Base-by-base conservation (phyloP, 2,329 filamentous ascomycete genomes). In the Epichloe aotearoae region DNA sequence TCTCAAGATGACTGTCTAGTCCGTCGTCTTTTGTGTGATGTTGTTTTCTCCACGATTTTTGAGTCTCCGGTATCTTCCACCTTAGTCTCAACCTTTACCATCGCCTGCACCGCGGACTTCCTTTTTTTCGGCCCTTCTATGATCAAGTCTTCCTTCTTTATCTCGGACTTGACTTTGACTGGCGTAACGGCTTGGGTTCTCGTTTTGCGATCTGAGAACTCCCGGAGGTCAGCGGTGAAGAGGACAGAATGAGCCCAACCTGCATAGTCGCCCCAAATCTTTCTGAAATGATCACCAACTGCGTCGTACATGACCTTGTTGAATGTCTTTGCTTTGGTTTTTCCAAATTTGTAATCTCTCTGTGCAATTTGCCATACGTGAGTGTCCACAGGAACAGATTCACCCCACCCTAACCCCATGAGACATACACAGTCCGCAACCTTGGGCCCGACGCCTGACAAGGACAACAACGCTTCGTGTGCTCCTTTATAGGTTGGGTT, bases 281-380 rank as follows among this genome's bases (percentile, higher is more conserved):
- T 75, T 50, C 93, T 79, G 61, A 98, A 98, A 60, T 94, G 86
- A 55, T 95, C 86, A 0, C 86, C 93, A 14, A 98, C 82, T 0
- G 88, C 87, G 63, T 93, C 84, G 61, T 98, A 97, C 55, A 88
- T 90, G 40, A 77, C 79, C 62, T 94, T 94, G 14, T 85, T 96
- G 55, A 98, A 75, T 45, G 88, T 91, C 62, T 89, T 91, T 54
- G 68, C 86, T 62, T 90, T 93, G 8, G 80, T 81, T 62, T 88
- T 91, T 6, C 88, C 87, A 60, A 98, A 95, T 53, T 84, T 89
- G 69, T 98, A 98, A 66, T 98, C 93, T 49, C 93, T 77, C 65
- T 94, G 88, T 1, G 93, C 94, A 62, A 98, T 97, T 71, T 97
- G 90, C 91, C 90, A 97, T 12, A 98, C 88, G 68, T 98, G 94